A percentile compares a stretch with the other conserved stretches of the same genome.
Conservation (phyloP, 1,139 yeast genomes). For the Zygoascus meyerae region DNA sequence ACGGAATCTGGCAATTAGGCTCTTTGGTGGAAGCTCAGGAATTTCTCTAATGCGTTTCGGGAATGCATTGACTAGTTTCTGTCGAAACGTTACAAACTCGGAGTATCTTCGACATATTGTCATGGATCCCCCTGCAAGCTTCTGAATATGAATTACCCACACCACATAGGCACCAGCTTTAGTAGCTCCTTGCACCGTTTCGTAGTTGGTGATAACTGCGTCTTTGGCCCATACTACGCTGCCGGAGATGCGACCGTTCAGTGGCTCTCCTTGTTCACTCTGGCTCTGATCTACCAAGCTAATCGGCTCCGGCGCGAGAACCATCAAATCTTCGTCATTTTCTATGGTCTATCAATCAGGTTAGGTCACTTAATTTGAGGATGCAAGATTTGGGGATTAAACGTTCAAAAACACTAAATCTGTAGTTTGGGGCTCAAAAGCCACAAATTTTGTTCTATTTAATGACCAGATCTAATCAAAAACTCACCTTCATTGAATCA, state of each 20-base stretch:
- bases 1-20: constrained; percentile 46
- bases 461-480: no score
- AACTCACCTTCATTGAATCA: no score
- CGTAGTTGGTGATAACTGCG: constrained; percentile 38
- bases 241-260: neutral
- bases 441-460: no score
- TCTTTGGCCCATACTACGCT: constrained; percentile 34
- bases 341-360: neutral
- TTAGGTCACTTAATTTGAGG: no score
- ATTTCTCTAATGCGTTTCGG: constrained; percentile 42
- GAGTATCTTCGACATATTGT: constrained; percentile 55
- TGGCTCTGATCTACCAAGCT: constrained; percentile 11
- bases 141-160: constrained; percentile 36
- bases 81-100: constrained; percentile 52
- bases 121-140: constrained; percentile 42
- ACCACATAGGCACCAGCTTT: constrained; percentile 38
- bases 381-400: no score
- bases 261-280: neutral
- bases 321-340: neutral
- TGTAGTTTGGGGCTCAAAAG: no score
- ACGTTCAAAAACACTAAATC: no score
- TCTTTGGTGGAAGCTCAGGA: constrained; percentile 65
- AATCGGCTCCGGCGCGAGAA: constrained; percentile 14
- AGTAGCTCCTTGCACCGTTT: constrained; percentile 34
- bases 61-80: constrained; percentile 37